phyloP scores from a whole-genome alignment of 768 basidiomycete species.

The Suillus variegatus region DNA sequence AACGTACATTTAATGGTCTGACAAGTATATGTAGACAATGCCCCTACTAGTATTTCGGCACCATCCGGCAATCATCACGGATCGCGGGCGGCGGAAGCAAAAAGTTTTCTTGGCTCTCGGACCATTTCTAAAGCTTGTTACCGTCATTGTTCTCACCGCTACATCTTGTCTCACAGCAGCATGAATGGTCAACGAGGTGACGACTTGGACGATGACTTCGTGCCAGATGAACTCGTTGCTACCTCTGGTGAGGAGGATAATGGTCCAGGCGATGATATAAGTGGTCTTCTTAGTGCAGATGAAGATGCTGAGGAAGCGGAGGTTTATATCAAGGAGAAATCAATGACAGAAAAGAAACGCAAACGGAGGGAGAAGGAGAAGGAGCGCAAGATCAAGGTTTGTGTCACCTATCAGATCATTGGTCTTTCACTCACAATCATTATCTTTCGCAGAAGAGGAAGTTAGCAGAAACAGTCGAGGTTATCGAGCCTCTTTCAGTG shows the following conservation, averaged over 20 bases:
- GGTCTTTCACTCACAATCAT: slow-evolving; percentile 14
- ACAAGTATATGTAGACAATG: background rate
- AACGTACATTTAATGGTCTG: background rate
- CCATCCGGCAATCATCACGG: background rate
- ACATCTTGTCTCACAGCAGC: slow-evolving; percentile 9
- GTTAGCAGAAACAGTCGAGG: slow-evolving; percentile 47
- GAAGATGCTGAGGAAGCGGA: slow-evolving; percentile 43
- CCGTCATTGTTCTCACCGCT: slow-evolving; percentile 14
- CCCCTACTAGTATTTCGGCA: background rate
- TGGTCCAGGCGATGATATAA: slow-evolving; percentile 37
- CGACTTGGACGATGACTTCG: slow-evolving; percentile 84
- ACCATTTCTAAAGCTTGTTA: slow-evolving; percentile 4
- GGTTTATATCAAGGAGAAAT: slow-evolving; percentile 19
- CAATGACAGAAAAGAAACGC: slow-evolving; percentile 56
- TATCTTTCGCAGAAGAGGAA: slow-evolving; percentile 57
- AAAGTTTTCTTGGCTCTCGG: background rate
- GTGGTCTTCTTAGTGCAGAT: slow-evolving; percentile 45
- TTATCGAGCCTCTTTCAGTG: slow-evolving; percentile 42
- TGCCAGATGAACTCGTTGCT: slow-evolving; percentile 67
- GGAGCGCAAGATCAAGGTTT: slow-evolving; percentile 70
- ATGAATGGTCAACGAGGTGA: slow-evolving; percentile 54
- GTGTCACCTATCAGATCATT: slow-evolving; percentile 7
- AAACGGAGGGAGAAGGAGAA: slow-evolving; percentile 76
- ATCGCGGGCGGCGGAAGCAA: background rate
- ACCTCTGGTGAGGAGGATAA: slow-evolving; percentile 59